A percentile compares a stretch with the other conserved stretches of the same genome.
Conservation (phyloP, 2,329 filamentous ascomycete genomes). For the Fusarium concolor region DNA sequence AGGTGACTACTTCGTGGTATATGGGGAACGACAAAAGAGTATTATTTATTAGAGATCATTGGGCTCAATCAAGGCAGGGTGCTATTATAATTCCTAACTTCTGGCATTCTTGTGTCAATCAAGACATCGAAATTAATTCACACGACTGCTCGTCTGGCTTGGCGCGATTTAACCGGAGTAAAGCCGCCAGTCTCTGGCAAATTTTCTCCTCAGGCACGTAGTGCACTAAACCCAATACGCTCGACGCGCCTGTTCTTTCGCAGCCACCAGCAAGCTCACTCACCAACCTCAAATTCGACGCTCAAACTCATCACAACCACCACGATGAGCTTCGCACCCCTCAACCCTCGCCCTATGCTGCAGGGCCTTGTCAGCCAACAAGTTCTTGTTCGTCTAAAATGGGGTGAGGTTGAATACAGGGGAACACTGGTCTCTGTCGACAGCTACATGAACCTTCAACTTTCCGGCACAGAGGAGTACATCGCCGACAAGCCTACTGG, state of each 20-base stretch:
- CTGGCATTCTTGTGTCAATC: too few relatives aligned
- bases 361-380: conserved; percentile 93
- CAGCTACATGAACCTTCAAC: conserved; percentile 99
- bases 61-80: too few relatives aligned
- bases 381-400: conserved; percentile 93
- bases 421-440: conserved; percentile 92
- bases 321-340: conserved; percentile 76
- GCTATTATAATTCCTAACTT: too few relatives aligned
- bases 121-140: too few relatives aligned
- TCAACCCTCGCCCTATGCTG: conserved; percentile 97
- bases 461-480: conserved; percentile 91
- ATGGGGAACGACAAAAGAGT: neutral
- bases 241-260: conserved; percentile 39
- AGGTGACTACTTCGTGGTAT: neutral
- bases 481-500: conserved; percentile 89
- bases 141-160: too few relatives aligned
- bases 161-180: conserved; percentile 25
- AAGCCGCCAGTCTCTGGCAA: conserved; percentile 19
- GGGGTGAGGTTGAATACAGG: conserved; percentile 98
- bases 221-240: conserved; percentile 33
- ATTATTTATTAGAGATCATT: neutral
- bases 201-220: conserved; percentile 40
- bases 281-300: conserved; percentile 35
- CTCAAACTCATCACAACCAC: conserved; percentile 31
- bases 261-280: conserved; percentile 40